These are phyloP conservation scores for Pleurotus giganteus DNA, from an alignment of 768 basidiomycete genomes.

Conservation along the genomic window DNA sequence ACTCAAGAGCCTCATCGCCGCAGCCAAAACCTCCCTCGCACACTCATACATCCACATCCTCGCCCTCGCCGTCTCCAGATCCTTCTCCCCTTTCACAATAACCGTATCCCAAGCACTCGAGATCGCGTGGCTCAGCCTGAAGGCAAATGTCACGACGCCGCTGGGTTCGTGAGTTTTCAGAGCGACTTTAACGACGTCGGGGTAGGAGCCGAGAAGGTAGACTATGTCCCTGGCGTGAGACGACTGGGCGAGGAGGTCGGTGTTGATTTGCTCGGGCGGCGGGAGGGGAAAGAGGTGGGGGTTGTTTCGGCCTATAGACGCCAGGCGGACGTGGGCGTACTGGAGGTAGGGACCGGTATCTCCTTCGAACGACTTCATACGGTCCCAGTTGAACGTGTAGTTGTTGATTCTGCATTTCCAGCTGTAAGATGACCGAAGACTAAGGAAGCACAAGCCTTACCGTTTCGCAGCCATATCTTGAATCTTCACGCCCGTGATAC, in stretches of 20 bases:
- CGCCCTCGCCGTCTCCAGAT: constrained; percentile 75
- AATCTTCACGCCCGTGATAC: constrained; percentile 95
- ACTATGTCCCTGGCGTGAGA: constrained; percentile 79
- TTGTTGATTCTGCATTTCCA: constrained; percentile 76
- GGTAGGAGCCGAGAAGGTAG: constrained; percentile 86
- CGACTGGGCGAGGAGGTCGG: constrained; percentile 63
- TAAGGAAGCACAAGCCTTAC: constrained; percentile 37
- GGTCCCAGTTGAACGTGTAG: constrained; percentile 92
- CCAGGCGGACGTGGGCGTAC: constrained; percentile 92
- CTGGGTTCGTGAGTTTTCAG: constrained; percentile 85
- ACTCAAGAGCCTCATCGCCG: constrained; percentile 84
- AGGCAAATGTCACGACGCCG: constrained; percentile 87
- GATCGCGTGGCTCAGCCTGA: constrained; percentile 84
- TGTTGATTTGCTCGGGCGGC: constrained; percentile 63
- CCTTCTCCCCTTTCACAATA: constrained; percentile 79
- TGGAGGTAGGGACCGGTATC: constrained; percentile 96
- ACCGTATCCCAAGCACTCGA: constrained; percentile 91
- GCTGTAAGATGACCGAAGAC: not conserved
- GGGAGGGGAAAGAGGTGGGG: constrained; percentile 82
- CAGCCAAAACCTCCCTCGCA: constrained; percentile 86
- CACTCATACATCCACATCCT: constrained; percentile 86
- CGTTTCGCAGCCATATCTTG: constrained; percentile 96
- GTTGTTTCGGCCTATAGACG: constrained; percentile 90
- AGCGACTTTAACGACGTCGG: constrained; percentile 86
- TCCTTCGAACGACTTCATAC: constrained; percentile 94